Percentiles rank a stretch among this genome's conserved stretches.
These are phyloP conservation scores for Neurospora sp. DNA, from an alignment of 495 filamentous ascomycete species.

Conservation along the genomic window DNA sequence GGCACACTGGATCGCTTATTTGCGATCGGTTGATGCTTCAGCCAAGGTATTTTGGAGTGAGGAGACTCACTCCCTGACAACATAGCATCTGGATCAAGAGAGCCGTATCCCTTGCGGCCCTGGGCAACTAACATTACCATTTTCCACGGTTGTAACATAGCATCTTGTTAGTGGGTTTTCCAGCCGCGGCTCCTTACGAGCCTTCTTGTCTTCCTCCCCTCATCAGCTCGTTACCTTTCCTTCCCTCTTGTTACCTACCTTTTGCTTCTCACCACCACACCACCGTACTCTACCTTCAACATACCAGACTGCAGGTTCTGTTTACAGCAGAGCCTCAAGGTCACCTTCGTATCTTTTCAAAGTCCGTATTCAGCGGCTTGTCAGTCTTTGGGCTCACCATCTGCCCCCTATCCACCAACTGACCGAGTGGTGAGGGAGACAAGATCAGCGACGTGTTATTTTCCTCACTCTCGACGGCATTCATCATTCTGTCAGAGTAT, in stretches of 20 bases:
- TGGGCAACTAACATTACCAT: background rate
- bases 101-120: background rate
- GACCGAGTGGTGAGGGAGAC: background rate
- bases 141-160: background rate
- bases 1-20: background rate
- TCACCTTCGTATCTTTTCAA: background rate
- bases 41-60: background rate
- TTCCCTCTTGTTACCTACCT: background rate
- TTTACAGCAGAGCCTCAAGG: background rate
- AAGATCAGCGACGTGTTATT: background rate
- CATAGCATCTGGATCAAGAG: background rate
- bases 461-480: background rate
- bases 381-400: background rate
- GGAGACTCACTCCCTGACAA: background rate
- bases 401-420: background rate
- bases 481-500: background rate
- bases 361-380: background rate
- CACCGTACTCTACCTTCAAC: background rate
- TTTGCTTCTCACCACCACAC: background rate
- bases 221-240: background rate
- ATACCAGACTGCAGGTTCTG: background rate
- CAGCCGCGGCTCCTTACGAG: background rate
- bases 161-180: background rate
- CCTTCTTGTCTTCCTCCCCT: background rate
- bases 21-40: background rate